Base-by-base conservation (phyloP, 768 basidiomycete species). In the Termitomyces sp. region DNA sequence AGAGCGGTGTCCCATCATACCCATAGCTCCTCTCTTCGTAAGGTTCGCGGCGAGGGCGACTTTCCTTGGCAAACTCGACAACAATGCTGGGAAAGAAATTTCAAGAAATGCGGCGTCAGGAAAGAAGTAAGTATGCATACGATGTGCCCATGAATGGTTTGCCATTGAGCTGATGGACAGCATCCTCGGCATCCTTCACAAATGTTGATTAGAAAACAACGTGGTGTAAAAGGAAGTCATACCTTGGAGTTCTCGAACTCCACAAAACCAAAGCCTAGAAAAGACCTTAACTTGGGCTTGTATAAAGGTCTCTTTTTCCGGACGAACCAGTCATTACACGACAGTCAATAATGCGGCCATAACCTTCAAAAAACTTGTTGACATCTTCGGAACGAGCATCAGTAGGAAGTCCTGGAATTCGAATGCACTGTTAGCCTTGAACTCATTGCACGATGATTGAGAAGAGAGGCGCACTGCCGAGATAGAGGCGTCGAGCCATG, bases 41-140 rank as follows among this genome's bases (percentile, higher is more conserved):
- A 15, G 73, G 71, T 18, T 94, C 92, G 52, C 92, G 83, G 60
- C 91, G 87, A 52, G 89, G 88, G 20, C 92, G 86, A 57, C 86
- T 87, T 64, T 98, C 95, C 70, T 96, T 95, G 7, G 96, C 94
- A 65, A 94, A 94, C 69, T 99, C 93, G 42, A 99, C 94, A 13
- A 97, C 89, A 59, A 99, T 91, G 66, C 95, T 97, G 52, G 5
- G 39, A 42, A 38, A 56, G 20, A 54, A 54, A 22, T 54, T 25
- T 45, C 9, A 36, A 45, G 12, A 18, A 12, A 29, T 3, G 13
- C 15, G 29, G 18, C 6, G 16, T 15, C n/a, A n/a, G n/a, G 13
- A 22, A 7, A 56, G 3, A 36, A 27, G 35, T 52, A 35, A 45
- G 15, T 15, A 23, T 10, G 60, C 77, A 55, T 69, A 94, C 94